Evolutionary conservation across 345 rosid species (phyloP).

Genomic region (Physaria fendleri): DNA sequence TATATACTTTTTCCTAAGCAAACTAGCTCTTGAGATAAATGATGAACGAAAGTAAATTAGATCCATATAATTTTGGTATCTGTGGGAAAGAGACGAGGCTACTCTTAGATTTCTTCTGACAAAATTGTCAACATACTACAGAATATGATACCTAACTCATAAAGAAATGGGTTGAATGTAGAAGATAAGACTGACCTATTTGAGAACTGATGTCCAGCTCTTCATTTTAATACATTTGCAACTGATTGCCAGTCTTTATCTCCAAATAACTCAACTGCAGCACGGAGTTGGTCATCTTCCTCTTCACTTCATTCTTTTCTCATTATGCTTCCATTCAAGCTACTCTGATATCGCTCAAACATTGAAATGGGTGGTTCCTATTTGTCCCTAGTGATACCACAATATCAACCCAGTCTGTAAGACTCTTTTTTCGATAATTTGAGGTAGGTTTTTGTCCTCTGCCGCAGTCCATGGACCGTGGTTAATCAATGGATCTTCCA

Average conservation of each 20-base stretch:
- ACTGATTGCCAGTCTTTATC: conserved; percentile 82
- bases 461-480: conserved; percentile 46
- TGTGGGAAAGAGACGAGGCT: not conserved
- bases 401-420: conserved; percentile 62
- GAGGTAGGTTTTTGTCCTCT: conserved; percentile 64
- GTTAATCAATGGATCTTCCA: conserved; percentile 77
- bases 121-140: not conserved
- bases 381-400: conserved; percentile 60
- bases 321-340: conserved; percentile 62
- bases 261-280: conserved; percentile 64
- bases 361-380: conserved; percentile 90
- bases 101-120: not conserved
- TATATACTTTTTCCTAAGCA: not conserved
- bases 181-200: conserved; percentile 54
- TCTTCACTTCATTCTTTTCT: conserved; percentile 72
- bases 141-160: not conserved
- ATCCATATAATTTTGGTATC: not conserved
- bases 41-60: not conserved
- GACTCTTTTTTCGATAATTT: conserved; percentile 52
- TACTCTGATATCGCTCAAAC: conserved; percentile 82
- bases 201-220: conserved; percentile 88
- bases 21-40: not conserved
- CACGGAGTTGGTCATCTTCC: conserved; percentile 77
- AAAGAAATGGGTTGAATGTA: not conserved
- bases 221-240: conserved; percentile 60